Percentiles rank a stretch among this genome's conserved stretches.
phyloP scores from a whole-genome alignment of 257 asterid genomes.

The Plantago ovata region DNA sequence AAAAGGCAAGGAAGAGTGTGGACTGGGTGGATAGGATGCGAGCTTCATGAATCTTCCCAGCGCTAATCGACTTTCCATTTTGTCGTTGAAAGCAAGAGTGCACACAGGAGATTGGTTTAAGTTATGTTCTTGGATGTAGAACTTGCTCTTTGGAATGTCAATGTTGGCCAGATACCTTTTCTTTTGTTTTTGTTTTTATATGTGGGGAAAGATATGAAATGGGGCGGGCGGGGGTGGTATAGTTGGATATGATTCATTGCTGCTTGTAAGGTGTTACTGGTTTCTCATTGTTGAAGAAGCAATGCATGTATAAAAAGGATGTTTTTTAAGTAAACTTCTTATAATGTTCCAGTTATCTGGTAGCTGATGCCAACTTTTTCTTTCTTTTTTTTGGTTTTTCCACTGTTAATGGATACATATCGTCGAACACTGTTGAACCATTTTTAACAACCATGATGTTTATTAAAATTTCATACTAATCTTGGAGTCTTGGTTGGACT shows the following conservation, averaged over 20 bases:
- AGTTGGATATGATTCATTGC: slow-evolving; percentile 6
- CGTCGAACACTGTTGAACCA: no score
- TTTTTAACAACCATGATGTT: no score
- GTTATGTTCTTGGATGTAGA: slow-evolving; percentile 16
- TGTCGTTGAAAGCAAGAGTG: neutral
- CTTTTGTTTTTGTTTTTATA: neutral
- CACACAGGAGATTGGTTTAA: slow-evolving; percentile 6
- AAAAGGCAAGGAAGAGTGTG: slow-evolving; percentile 46
- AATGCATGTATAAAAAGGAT: slow-evolving; percentile 1
- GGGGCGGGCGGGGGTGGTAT: neutral
- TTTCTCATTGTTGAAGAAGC: slow-evolving; percentile 1
- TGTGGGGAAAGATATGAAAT: slow-evolving; percentile 1
- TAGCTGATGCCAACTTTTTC: no score
- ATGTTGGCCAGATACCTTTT: neutral
- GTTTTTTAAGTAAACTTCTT: neutral
- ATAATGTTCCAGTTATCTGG: no score
- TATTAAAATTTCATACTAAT: no score
- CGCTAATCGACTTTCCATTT: neutral
- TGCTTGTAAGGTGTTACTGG: neutral
- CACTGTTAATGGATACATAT: no score
- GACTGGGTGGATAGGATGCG: slow-evolving; percentile 57
- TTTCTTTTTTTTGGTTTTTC: no score
- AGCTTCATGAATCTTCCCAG: slow-evolving; percentile 23
- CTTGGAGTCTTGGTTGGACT: no score
- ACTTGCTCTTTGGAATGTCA: slow-evolving; percentile 4